phyloP scores from a whole-genome alignment of 176 grass and related monocot species.

The Triticum urartu region DNA sequence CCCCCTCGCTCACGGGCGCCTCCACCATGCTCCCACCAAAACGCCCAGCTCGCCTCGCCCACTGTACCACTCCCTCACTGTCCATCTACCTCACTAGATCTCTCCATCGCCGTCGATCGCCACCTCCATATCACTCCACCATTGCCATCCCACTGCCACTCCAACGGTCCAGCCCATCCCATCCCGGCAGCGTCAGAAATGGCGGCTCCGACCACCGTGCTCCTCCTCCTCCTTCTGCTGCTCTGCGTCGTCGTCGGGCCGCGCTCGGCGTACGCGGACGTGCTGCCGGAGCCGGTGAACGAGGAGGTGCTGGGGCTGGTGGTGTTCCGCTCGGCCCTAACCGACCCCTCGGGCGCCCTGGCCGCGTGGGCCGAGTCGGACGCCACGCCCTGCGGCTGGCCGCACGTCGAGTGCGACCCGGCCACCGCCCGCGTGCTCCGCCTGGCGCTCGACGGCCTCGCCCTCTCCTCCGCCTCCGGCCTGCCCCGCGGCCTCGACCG shows the following conservation, averaged over 20 bases:
- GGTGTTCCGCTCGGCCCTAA: conserved; percentile 69
- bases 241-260: neutral
- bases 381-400: conserved; percentile 72
- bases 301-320: conserved; percentile 86
- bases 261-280: neutral
- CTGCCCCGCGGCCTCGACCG: conserved; percentile 82
- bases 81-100: conserved; percentile 18
- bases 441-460: conserved; percentile 57
- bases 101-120: neutral
- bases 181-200: neutral
- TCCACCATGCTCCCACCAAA: conserved; percentile 25
- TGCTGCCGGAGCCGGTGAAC: conserved; percentile 67
- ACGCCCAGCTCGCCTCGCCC: conserved; percentile 33
- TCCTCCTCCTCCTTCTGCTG: neutral
- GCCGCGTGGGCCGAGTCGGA: conserved; percentile 78
- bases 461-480: conserved; percentile 44
- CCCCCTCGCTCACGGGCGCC: neutral
- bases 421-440: conserved; percentile 74
- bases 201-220: neutral
- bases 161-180: too few relatives aligned
- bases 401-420: conserved; percentile 77
- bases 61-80: neutral
- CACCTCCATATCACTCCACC: neutral
- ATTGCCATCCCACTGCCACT: neutral
- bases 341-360: conserved; percentile 57